Percentiles rank a stretch among this genome's conserved stretches.
phyloP scores from a whole-genome alignment of 2,329 filamentous ascomycete species.

The Venturiaceae sp. region DNA sequence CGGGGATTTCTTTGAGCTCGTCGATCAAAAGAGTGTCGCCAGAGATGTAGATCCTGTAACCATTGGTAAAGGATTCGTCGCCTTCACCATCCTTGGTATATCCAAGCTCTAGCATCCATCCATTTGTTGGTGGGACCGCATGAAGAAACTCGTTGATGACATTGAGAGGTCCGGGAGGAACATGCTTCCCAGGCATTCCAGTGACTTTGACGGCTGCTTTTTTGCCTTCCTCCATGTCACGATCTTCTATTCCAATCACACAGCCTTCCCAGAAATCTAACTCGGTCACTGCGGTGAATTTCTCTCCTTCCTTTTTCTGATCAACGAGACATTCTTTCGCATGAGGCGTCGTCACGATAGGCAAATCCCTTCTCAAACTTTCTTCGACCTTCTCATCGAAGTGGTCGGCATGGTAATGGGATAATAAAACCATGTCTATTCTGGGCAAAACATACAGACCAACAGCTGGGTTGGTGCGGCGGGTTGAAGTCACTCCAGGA shows the following conservation, averaged over 20 bases:
- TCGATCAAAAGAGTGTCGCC: conserved; percentile 55
- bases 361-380: conserved; percentile 41
- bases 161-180: conserved; percentile 35
- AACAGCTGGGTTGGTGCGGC: conserved; percentile 50
- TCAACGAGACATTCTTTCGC: conserved; percentile 43
- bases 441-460: conserved; percentile 49
- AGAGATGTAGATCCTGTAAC: conserved; percentile 56
- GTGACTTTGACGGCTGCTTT: conserved; percentile 45
- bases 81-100: conserved; percentile 20
- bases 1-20: conserved; percentile 51
- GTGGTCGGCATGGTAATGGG: conserved; percentile 55
- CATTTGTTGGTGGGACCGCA: conserved; percentile 54
- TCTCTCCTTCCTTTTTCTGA: conserved; percentile 32
- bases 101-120: conserved; percentile 57
- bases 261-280: conserved; percentile 48
- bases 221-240: conserved; percentile 11
- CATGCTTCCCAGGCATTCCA: conserved; percentile 56
- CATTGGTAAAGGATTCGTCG: conserved; percentile 28
- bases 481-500: conserved; percentile 47
- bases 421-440: conserved; percentile 50
- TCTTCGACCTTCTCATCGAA: conserved; percentile 45
- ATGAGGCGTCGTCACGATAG: conserved; percentile 55
- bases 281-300: conserved; percentile 44
- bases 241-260: conserved; percentile 32
- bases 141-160: conserved; percentile 37